Evolutionary conservation across 495 filamentous ascomycete species (phyloP), one percentile per base, ranked within the genome.

Genomic region (Astrothelium macrocarpum): DNA sequence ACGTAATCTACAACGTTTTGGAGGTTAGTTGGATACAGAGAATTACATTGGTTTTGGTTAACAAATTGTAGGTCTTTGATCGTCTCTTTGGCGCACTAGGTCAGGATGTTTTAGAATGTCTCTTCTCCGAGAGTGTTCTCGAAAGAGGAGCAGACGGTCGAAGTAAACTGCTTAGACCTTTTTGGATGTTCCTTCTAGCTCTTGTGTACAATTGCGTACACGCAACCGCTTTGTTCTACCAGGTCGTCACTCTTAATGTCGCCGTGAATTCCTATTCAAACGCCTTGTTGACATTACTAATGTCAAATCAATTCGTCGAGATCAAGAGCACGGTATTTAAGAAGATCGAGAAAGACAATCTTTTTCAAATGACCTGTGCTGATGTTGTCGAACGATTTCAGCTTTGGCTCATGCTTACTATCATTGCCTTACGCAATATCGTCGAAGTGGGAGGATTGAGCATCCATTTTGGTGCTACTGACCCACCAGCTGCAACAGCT

Each of bases 221-320:
- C 76, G 85, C 93, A 0, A 87, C 89, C 0, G 85, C 88, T 1
- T 78, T 98, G 0, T 97, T 97, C 75, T 97, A 95, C 75, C 93
- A 97, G 71, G 95, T 97, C 43, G 94, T 97, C 71, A 94, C 94
- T 0, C 81, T 98, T 61, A 97, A 98, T 69, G 95, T 98, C 10
- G 94, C 94, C 7, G 93, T 99, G 65, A 99, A 99, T 74, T 96
- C 93, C 0, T 99, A 97, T 74, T 96, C 91, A 11, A 99, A 99
- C 68, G 92, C 94, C 0, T 78, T 99, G 5, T 78, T 97, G 45
- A 96, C 93, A 0, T 84, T 99, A 0, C 78, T 98, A 1, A 79
- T 98, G 68, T 95, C 90, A 0, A 96, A 96, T 70, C 93, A 97
- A 72, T 98, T 98, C 66, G 94, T 97, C 29, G 94, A 98, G 78